These are phyloP conservation scores for Aegilops sharonensis DNA, from an alignment of 176 grass and related monocot genomes.

Conservation along the genomic window DNA sequence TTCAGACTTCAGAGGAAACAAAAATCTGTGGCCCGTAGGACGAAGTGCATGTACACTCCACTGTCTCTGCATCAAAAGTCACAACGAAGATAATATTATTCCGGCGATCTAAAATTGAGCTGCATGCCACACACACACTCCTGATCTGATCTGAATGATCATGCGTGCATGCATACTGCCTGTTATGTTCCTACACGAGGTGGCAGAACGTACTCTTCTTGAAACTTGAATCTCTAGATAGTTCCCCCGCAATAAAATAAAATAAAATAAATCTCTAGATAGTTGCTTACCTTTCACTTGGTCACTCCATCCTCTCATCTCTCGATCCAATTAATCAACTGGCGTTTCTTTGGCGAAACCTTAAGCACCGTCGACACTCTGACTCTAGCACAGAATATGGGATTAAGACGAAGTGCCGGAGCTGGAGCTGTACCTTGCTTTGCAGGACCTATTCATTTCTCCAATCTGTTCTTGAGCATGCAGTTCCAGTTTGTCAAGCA, in stretches of 20 bases:
- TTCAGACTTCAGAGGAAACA: slow-evolving; percentile 27
- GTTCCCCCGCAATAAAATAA: no score
- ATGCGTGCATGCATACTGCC: no score
- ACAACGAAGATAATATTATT: slow-evolving; percentile 26
- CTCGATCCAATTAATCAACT: neutral
- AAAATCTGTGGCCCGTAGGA: neutral
- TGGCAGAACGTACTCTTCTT: neutral
- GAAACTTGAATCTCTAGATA: no score
- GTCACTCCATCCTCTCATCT: neutral
- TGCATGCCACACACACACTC: neutral
- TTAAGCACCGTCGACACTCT: neutral
- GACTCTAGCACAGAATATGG: no score
- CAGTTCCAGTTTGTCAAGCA: neutral
- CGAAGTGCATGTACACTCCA: neutral
- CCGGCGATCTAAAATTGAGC: neutral
- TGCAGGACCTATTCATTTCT: no score
- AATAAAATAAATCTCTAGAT: no score
- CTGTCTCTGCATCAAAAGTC: slow-evolving; percentile 32
- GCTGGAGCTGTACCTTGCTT: no score
- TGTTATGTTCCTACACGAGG: neutral
- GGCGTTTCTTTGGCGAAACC: neutral
- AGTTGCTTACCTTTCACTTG: no score
- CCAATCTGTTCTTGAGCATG: neutral
- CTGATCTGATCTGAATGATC: no score
- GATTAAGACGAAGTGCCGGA: no score